Conservation (phyloP, 2,329 filamentous ascomycete genomes). For the Aspergillus persii region DNA sequence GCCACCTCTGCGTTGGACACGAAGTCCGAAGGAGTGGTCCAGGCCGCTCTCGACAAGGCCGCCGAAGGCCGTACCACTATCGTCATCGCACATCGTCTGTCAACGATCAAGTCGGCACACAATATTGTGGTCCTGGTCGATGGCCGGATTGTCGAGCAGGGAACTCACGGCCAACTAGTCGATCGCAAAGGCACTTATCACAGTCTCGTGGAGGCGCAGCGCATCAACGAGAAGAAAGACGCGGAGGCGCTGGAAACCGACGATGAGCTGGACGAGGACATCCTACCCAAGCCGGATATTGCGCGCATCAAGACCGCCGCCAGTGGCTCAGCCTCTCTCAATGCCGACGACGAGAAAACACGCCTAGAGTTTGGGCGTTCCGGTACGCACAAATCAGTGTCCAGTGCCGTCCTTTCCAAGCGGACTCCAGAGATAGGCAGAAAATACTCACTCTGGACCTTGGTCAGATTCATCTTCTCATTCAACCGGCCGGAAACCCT, state of each 20-base stretch:
- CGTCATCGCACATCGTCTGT: constrained; percentile 90
- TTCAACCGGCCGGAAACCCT: constrained; percentile 75
- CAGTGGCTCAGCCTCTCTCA: constrained; percentile 26
- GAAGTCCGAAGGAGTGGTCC: constrained; percentile 90
- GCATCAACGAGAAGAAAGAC: constrained; percentile 61
- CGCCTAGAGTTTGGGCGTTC: constrained; percentile 39
- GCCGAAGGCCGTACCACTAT: constrained; percentile 88
- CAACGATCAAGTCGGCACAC: constrained; percentile 89
- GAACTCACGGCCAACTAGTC: constrained; percentile 78
- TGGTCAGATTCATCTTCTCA: constrained; percentile 74
- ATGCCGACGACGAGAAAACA: constrained; percentile 33
- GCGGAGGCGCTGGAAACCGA: constrained; percentile 29
- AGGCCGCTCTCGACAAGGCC: constrained; percentile 85
- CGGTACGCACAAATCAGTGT: constrained; percentile 56
- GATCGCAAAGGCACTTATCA: constrained; percentile 71
- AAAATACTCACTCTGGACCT: constrained; percentile 68
- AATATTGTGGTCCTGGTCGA: constrained; percentile 92
- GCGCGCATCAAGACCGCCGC: constrained; percentile 33
- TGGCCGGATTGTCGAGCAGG: constrained; percentile 88
- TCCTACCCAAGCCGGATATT: constrained; percentile 28
- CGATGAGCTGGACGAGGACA: constrained; percentile 26
- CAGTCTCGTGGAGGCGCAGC: constrained; percentile 83
- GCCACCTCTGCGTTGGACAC: constrained; percentile 93
- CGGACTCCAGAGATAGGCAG: constrained; percentile 50
- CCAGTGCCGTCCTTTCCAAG: constrained; percentile 67